Base-by-base conservation (phyloP, 2,329 filamentous ascomycete species). In the Fusarium burgessii region DNA sequence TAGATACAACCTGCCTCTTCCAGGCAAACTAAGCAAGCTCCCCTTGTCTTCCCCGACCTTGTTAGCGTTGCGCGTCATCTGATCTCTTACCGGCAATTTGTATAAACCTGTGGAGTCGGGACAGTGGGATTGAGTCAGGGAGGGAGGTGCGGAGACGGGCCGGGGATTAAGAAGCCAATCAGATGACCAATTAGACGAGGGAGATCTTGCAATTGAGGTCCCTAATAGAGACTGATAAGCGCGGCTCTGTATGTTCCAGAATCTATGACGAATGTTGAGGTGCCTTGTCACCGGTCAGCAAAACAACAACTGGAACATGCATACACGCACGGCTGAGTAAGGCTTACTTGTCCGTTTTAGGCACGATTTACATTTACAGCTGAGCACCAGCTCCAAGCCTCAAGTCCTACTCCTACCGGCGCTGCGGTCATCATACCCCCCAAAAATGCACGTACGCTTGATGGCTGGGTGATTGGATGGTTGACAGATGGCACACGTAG, bases 121-220 rank as follows among this genome's bases (percentile, higher is more conserved):
- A 51, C 47, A 36, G 47, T 38, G 47, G 47, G 47, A 51, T 36
- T 32, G 32, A 51, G 47, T 51, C 47, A 51, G 47, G 25, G 32
- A 25, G 32, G n/a, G n/a, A n/a, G n/a, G n/a, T n/a, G 32, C 32
- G 32, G 20, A 51, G 47, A 32, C 36, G 32, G 36, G 32, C 32
- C 32, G 20, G 32, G 47, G 47, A 51, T 51, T n/a, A 38, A 36
- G 11, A 15, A 9, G 17, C 32, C 47, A 27, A 51, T 51, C 7
- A 51, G 32, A 13, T n/a, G 29, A 7, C 8, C 29, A 29, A 8
- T 11, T 29, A 29, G 29, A 10, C 7, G 29, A 29, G 29, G 29
- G 29, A 29, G 29, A 29, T 29, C 29, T 29, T 29, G 29, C 23
- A 23, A 23, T 23, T 23, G 23, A 23, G 23, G 23, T n/a, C 23